Conservation (phyloP, 257 asterid species). For the Echium plantagineum region DNA sequence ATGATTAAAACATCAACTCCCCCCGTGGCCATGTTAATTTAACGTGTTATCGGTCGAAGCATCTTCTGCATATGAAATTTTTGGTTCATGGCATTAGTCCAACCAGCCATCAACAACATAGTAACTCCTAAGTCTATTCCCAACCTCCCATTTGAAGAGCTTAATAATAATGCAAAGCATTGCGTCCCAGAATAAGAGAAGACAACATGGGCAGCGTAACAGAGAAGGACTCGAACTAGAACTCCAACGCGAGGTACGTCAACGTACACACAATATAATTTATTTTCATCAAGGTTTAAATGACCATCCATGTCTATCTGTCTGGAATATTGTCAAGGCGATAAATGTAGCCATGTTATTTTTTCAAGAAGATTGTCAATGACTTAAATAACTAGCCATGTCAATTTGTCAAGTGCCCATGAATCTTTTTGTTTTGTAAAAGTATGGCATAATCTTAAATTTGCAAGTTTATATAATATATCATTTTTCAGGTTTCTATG, state of each 20-base stretch:
- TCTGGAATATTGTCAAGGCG: no score
- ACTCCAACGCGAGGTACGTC: constrained; percentile 51
- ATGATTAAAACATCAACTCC: neutral
- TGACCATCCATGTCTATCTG: no score
- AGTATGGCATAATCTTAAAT: neutral
- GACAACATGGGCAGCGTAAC: constrained; percentile 33
- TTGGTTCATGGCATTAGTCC: neutral
- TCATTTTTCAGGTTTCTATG: constrained; percentile 33
- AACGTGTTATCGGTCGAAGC: neutral
- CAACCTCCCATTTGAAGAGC: no score
- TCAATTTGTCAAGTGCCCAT: no score
- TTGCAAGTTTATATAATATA: neutral
- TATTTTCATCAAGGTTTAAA: neutral
- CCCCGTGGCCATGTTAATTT: constrained; percentile 2
- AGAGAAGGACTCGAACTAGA: constrained; percentile 67
- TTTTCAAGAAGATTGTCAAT: no score
- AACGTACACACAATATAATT: neutral
- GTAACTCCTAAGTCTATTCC: no score
- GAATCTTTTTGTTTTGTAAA: no score
- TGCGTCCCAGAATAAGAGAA: constrained; percentile 41
- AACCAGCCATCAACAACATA: neutral
- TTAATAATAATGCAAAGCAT: neutral
- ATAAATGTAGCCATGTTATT: no score
- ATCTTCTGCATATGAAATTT: constrained; percentile 14
- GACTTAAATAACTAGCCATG: no score